phyloP scores from a whole-genome alignment of 2,329 filamentous ascomycete genomes.

The Colletotrichum shisoi region DNA sequence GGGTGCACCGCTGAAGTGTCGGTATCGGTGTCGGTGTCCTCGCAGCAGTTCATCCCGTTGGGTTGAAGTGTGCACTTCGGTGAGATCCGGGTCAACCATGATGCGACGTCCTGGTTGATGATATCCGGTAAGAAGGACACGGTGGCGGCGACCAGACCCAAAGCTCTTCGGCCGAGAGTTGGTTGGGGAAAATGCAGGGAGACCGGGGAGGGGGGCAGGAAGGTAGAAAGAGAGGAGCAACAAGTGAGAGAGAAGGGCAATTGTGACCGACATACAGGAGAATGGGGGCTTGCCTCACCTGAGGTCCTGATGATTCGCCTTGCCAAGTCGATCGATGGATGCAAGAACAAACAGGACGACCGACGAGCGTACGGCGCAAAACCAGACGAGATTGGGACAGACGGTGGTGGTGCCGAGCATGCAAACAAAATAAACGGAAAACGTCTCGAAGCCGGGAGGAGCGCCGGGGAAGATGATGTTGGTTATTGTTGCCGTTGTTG shows the following conservation, averaged over 20 bases:
- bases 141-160: conserved; percentile 3
- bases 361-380: not conserved
- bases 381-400: not conserved
- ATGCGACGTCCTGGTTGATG: conserved; percentile 1
- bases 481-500: not conserved
- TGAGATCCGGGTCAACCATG: not conserved
- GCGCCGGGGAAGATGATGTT: not conserved
- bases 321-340: conserved; percentile 31
- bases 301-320: conserved; percentile 5
- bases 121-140: not conserved
- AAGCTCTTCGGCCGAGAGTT: not conserved
- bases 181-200: conserved; percentile 6
- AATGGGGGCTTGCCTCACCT: conserved; percentile 23
- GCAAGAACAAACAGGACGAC: conserved; percentile 20
- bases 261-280: conserved; percentile 18
- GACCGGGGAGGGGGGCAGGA: not conserved
- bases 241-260: not conserved
- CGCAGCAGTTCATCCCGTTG: conserved; percentile 1
- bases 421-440: conserved; percentile 1
- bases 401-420: not conserved
- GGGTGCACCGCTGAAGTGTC: conserved; percentile 14
- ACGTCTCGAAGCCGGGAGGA: conserved; percentile 19
- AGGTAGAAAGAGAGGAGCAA: not conserved
- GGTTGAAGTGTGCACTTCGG: conserved; percentile 11
- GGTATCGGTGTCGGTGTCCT: conserved; percentile 10